Evolutionary conservation across 148 eudicot genomes (phyloP), one percentile per base, ranked within the genome.

Genomic region (Arctostaphylos glauca): DNA sequence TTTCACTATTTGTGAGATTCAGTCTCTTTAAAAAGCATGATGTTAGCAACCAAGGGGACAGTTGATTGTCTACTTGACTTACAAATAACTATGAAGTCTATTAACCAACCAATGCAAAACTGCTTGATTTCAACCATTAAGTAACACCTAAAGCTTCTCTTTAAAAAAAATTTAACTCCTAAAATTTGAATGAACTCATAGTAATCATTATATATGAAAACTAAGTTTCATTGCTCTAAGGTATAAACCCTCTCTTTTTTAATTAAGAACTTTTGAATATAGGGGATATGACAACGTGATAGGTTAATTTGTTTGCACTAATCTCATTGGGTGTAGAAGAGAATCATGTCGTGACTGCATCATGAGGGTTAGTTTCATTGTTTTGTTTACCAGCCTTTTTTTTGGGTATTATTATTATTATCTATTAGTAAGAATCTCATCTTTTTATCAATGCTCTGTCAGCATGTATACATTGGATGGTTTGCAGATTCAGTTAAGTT

Each of bases 141-240:
- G n/a, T 74, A 47, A 74, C 55, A 48, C 38, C 55, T 5, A 48
- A 74, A 74, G 48, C 9, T 49, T 74, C 38, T 31, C 38, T 31
- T 31, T 0, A 31, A 31, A 31, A 31, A 31, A 31, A 31, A 31
- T 31, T 31, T 31, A 31, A 31, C 38, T 31, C 38, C 38, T 31
- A 31, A 31, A 31, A 64, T 4, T 21, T 62, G 68, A 62, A 62
- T 25, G 43, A 10, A 64, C 70, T 23, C 13, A 21, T 62, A 62
- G 23, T 62, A 9, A 9, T 14, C 41, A 64, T 59, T 2, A n/a
- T 59, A 19, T n/a, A 5, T 59, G 23, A 62, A 6, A 4, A 21
- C 9, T 62, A 62, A 62, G 71, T 66, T 66, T 66, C 71, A 31
- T 66, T 66, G 16, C 71, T 66, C 15, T 66, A 66, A 66, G 71